Base-by-base conservation (phyloP, 768 basidiomycete genomes). In the Leccinellum luteum region DNA sequence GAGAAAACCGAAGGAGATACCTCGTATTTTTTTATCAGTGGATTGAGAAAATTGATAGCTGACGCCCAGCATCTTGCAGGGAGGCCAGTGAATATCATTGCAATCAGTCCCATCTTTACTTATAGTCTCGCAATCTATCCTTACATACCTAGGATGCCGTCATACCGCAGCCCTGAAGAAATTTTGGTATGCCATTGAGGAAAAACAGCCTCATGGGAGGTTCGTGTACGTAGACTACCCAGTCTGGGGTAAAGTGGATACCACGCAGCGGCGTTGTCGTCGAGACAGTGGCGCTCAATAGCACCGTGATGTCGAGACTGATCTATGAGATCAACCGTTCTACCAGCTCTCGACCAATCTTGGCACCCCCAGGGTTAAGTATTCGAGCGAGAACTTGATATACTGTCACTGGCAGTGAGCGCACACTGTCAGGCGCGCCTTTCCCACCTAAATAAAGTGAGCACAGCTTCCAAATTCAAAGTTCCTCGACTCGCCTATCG, bases 21-120 rank as follows among this genome's bases (percentile, higher is more conserved):
- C 56, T 59, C 56, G 58, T 38, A 60, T 51, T 12, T 13, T 21
- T 35, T 57, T 2, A 55, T 54, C 45, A 3, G 55, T 58, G 17
- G 55, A 54, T 45, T 59, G 34, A 6, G 64, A 60, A 52, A 60
- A 43, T 43, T 56, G 61, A 48, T 60, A 56, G 14, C 15, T 51
- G 34, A 13, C 41, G 19, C 31, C 19, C 61, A 32, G 12, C 32
- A 66, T 60, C 35, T 30, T 31, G 55, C 5, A 32, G 25, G 13
- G 28, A 31, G 31, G 21, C 41, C 10, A 21, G 23, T 27, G 25
- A 25, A 14, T n/a, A n/a, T n/a, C 1, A 44, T 13, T 47, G 9
- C 2, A 30, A 27, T 38, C 2, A 17, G 38, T 6, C n/a, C 41
- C 14, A n/a, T 28, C 12, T 44, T 44, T n/a, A n/a, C n/a, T n/a